These are phyloP conservation scores for Aureobasidium lini DNA, from an alignment of 2,329 filamentous ascomycete genomes.

Conservation along the genomic window DNA sequence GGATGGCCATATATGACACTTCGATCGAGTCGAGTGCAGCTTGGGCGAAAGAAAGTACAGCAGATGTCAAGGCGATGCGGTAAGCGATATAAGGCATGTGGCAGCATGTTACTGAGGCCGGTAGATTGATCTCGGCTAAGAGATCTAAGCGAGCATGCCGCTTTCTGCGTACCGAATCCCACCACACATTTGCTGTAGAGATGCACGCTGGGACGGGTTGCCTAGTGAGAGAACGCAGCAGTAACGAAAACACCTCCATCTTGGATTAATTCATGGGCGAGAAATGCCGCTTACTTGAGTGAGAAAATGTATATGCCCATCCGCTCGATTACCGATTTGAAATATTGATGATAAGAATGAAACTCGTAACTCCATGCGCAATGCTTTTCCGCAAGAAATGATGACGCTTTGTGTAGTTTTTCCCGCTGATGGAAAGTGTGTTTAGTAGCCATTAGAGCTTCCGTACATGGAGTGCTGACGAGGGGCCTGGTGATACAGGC, in stretches of 20 bases:
- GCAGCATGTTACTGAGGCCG: not conserved
- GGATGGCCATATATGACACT: not conserved
- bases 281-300: too few relatives aligned
- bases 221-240: too few relatives aligned
- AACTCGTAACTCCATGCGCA: constrained; percentile 1
- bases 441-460: constrained; percentile 8
- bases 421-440: not conserved
- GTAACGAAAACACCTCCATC: too few relatives aligned
- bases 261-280: too few relatives aligned
- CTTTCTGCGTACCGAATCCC: not conserved
- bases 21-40: not conserved
- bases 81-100: not conserved
- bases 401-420: not conserved
- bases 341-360: not conserved
- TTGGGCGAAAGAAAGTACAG: not conserved
- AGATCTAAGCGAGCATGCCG: not conserved
- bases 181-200: too few relatives aligned
- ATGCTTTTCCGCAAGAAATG: not conserved
- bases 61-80: not conserved
- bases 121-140: not conserved
- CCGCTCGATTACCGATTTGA: not conserved
- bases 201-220: too few relatives aligned
- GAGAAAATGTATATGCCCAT: not conserved
- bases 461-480: constrained; percentile 17
- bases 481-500: constrained; percentile 31